Evolutionary conservation across 2,329 filamentous ascomycete species (phyloP).

Genomic region (Fusarium verrucosum): DNA sequence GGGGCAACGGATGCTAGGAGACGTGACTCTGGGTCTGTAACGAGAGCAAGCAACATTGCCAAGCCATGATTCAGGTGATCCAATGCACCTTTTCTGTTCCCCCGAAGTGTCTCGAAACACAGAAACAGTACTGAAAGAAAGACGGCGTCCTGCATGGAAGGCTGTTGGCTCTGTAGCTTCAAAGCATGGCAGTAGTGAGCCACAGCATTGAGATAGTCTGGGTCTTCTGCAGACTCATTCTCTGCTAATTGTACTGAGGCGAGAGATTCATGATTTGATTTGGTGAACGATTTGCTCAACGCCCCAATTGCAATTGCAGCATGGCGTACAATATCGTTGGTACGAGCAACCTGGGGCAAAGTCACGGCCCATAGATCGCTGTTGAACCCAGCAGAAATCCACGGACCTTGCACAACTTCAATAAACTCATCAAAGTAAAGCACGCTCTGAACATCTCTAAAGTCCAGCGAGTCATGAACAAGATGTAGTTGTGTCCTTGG

Average conservation of each 20-base stretch:
- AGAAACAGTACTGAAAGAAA: conserved; percentile 48
- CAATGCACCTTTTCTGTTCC: conserved; percentile 45
- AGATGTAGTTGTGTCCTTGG: conserved; percentile 13
- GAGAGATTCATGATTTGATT: neutral
- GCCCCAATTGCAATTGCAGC: conserved; percentile 49
- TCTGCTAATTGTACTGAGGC: neutral
- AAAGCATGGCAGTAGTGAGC: conserved; percentile 50
- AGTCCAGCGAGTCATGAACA: conserved; percentile 15
- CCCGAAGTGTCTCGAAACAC: conserved; percentile 47
- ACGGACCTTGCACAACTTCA: conserved; percentile 41
- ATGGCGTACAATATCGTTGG: conserved; percentile 42
- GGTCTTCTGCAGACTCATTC: neutral
- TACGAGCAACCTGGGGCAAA: conserved; percentile 46
- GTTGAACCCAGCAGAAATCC: conserved; percentile 42
- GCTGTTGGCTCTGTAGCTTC: conserved; percentile 42
- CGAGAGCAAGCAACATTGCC: conserved; percentile 46
- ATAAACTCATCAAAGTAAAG: conserved; percentile 49
- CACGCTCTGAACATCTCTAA: conserved; percentile 15
- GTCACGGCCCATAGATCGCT: conserved; percentile 44
- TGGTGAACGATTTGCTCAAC: conserved; percentile 27
- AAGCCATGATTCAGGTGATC: conserved; percentile 51
- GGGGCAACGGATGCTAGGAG: conserved; percentile 25
- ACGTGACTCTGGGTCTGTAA: conserved; percentile 40
- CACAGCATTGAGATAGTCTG: conserved; percentile 48
- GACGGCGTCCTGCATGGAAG: conserved; percentile 44